Percentiles rank a stretch among this genome's conserved stretches.
Evolutionary conservation across 176 grass and related monocot genomes (phyloP).

Genomic region (Aegilops bicornis): DNA sequence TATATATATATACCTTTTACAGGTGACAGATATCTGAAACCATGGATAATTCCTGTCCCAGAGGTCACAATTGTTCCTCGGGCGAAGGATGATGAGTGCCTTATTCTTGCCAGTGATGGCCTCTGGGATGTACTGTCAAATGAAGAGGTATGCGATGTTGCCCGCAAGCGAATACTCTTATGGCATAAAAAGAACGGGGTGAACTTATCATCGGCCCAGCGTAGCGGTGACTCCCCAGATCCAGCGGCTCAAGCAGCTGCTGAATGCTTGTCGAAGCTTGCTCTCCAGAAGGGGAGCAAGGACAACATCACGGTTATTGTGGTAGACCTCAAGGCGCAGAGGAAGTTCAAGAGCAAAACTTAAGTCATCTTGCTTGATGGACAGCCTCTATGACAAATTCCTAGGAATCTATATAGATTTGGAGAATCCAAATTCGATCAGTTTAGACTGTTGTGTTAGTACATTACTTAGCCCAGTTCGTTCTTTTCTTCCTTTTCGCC

Average conservation of each 20-base stretch:
- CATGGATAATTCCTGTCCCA: conserved; percentile 90
- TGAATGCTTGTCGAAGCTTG: conserved; percentile 77
- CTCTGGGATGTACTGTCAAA: conserved; percentile 89
- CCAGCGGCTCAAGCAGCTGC: conserved; percentile 77
- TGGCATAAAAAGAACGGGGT: conserved; percentile 84
- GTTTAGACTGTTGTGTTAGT: conserved; percentile 40
- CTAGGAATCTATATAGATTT: conserved; percentile 50
- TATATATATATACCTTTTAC: conserved; percentile 22
- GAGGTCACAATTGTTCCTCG: conserved; percentile 76
- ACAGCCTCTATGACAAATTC: conserved; percentile 25
- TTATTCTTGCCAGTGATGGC: conserved; percentile 83
- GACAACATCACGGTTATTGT: conserved; percentile 88
- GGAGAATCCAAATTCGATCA: conserved; percentile 47
- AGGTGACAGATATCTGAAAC: conserved; percentile 83
- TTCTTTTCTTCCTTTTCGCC: conserved; percentile 26
- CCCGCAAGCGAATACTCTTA: conserved; percentile 68
- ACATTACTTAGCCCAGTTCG: conserved; percentile 54
- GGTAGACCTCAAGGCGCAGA: conserved; percentile 85
- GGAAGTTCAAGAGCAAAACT: conserved; percentile 86
- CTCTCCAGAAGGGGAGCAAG: conserved; percentile 87
- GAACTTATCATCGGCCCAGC: conserved; percentile 27
- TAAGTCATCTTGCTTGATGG: conserved; percentile 45
- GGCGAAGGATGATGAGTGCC: conserved; percentile 85
- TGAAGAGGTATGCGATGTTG: conserved; percentile 80
- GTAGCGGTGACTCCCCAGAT: conserved; percentile 46